Evolutionary conservation across 2,329 filamentous ascomycete species (phyloP).

Genomic region (Epichloe brachyelytri): DNA sequence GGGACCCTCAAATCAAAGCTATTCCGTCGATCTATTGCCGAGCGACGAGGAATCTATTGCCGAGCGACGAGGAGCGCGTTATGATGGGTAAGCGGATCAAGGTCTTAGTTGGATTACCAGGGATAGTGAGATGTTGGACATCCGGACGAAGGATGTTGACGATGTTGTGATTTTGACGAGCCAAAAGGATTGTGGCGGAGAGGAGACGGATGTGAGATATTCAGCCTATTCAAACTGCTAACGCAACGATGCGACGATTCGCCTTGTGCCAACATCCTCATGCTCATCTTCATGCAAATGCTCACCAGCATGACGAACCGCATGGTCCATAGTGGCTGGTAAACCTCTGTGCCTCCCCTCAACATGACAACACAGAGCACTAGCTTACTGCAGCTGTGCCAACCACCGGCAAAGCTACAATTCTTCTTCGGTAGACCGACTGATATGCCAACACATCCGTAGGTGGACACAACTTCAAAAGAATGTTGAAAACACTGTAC

Average conservation of each 20-base stretch:
- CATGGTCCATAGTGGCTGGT: constrained; percentile 38
- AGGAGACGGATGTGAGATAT: constrained; percentile 21
- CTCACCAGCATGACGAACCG: constrained; percentile 30
- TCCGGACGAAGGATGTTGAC: constrained; percentile 21
- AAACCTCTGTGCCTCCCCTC: constrained; percentile 41
- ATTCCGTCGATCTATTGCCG: no score
- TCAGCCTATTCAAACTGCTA: background rate
- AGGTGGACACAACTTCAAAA: constrained; percentile 44
- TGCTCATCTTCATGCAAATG: constrained; percentile 18
- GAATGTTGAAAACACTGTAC: constrained; percentile 47
- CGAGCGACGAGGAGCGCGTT: constrained; percentile 16
- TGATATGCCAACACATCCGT: constrained; percentile 49
- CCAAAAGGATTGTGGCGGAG: constrained; percentile 20
- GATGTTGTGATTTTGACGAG: constrained; percentile 23
- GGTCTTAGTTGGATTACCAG: constrained; percentile 24
- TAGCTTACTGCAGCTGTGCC: constrained; percentile 43
- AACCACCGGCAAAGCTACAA: constrained; percentile 42
- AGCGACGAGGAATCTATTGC: constrained; percentile 15
- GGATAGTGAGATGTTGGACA: constrained; percentile 15
- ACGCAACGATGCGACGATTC: background rate
- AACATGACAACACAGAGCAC: constrained; percentile 45
- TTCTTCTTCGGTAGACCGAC: constrained; percentile 40
- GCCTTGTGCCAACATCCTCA: constrained; percentile 6
- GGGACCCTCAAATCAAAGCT: no score
- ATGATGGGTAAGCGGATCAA: constrained; percentile 27